These are phyloP conservation scores for Sonneratia alba DNA, from an alignment of 345 rosid genomes.

Conservation along the genomic window DNA sequence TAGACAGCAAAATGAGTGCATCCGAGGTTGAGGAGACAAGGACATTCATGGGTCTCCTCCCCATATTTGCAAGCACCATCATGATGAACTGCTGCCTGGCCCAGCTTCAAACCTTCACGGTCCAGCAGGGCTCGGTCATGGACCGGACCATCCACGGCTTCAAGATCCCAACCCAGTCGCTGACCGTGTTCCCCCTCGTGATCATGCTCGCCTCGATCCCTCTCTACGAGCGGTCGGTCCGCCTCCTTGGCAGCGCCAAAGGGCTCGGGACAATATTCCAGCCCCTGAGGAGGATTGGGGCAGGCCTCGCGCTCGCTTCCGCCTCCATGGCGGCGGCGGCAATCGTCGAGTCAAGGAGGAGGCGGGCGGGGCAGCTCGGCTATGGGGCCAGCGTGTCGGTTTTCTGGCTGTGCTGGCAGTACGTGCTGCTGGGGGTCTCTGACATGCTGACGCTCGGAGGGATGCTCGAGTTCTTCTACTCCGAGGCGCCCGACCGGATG, in stretches of 20 bases:
- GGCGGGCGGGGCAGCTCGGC: slow-evolving; percentile 18
- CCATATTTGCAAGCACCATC: slow-evolving; percentile 55
- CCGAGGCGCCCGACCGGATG: slow-evolving; percentile 36
- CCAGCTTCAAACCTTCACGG: slow-evolving; percentile 49
- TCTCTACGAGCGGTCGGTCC: slow-evolving; percentile 22
- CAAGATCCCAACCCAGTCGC: slow-evolving; percentile 42
- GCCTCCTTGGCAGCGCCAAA: not conserved
- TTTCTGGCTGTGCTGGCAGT: slow-evolving; percentile 47
- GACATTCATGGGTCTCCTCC: slow-evolving; percentile 41
- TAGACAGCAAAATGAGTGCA: slow-evolving; percentile 17
- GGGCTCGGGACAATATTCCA: slow-evolving; percentile 10
- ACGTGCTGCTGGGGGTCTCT: slow-evolving; percentile 36
- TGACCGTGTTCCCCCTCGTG: slow-evolving; percentile 31
- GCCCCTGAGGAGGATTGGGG: slow-evolving; percentile 39
- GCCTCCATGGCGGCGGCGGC: slow-evolving; percentile 47
- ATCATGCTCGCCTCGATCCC: slow-evolving; percentile 39
- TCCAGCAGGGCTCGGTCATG: slow-evolving; percentile 48
- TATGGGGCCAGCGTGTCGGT: slow-evolving; percentile 23
- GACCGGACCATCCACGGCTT: slow-evolving; percentile 25
- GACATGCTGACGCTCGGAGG: slow-evolving; percentile 56
- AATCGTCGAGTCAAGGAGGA: slow-evolving; percentile 28
- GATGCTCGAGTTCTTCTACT: slow-evolving; percentile 60
- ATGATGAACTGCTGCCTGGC: slow-evolving; percentile 56
- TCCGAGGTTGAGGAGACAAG: slow-evolving; percentile 41
- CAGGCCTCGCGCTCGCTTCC: slow-evolving; percentile 37